Base-by-base conservation (phyloP, 805 yeast species). In the Pichia ethanolica region DNA sequence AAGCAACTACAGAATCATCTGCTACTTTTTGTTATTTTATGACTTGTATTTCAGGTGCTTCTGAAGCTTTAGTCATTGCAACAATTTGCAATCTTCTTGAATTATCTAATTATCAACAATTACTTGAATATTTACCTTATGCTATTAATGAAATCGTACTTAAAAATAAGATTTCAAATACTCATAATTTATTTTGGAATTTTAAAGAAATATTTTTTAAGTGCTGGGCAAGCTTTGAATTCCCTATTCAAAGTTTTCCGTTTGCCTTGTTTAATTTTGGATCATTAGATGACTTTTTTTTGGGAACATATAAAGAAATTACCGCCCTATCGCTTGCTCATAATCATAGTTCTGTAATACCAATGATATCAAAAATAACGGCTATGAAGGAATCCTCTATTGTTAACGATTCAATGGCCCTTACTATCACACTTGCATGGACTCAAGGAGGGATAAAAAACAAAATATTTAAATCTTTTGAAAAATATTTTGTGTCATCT, bases 81-180 rank as follows among this genome's bases (percentile, higher is more conserved):
- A 61, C 70, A 5, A 47, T 74, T 9, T 70, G 70, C 56, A 74
- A 70, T 51, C 55, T 77, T 40, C 54, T 75, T 6, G 79, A 76
- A 49, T 63, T 70, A 36, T 63, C 74, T 0, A 59, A 60, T 20
- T 68, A 65, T 46, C 47, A 53, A 2, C 63, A 61, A 39, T 62
- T 72, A 39, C 47, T 50, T 26, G 57, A 65, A 0, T 74, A 70
- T 52, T 50, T 73, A 12, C 50, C 53, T 7, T 36, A 43, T 11
- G 56, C 72, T 4, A 45, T 75, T 5, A 32, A 33, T 1, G 45
- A 46, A 1, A 61, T 71, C 35, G 60, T 71, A 7, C 5, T 25
- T 1, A 28, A 34, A 5, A 53, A 60, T 37, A 51, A 53, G 0
- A 40, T 62, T 6, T 34, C 45, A 0, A 39, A 47, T 13, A 39